Evolutionary conservation across 176 grass and related monocot genomes (phyloP), one percentile per base, ranked within the genome.

Genomic region (Oryza glumipatula): DNA sequence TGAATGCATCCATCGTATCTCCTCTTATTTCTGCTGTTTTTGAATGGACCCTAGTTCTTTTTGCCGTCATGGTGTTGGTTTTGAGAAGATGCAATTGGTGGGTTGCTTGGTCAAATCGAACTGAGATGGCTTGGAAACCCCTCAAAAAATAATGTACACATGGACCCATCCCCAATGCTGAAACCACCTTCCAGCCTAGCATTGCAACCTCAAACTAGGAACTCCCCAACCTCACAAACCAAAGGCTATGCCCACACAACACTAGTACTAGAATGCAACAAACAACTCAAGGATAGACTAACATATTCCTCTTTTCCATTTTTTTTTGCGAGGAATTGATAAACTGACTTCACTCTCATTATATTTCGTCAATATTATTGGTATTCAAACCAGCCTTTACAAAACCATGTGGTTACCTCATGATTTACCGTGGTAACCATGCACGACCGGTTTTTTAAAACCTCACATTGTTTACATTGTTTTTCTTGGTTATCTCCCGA

Each of bases 91-190:
- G 83, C 63, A 30, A 15, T 82, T 72, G 74, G 38, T 60, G 79
- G 80, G 84, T 73, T 87, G 89, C 70, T 84, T 80, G 84, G 80
- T 87, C 89, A 90, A 90, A 80, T 87, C 70, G 38, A 75, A 69
- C 39, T 80, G 69, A 83, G 68, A 70, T 87, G 84, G 67, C 79
- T 54, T 43, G 44, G 35, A 79, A 60, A 2, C 38, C 30, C 41
- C 15, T 74, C 35, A 30, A 28, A 80, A 81, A 82, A 70, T 70
- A 80, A 65, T 70, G 54, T 70, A 17, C 76, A 16, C 69, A 78
- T 58, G 46, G 56, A 74, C 69, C 74, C 14, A 61, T 39, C 32
- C 49, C 80, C 76, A 69, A 76, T 76, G 80, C 66, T 80, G 51
- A 80, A 84, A 75, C 80, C 69, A 70, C 80, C 80, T 23, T 84